These are phyloP conservation scores for Malus sieversii DNA, from an alignment of 306 rosid genomes.

Conservation along the genomic window DNA sequence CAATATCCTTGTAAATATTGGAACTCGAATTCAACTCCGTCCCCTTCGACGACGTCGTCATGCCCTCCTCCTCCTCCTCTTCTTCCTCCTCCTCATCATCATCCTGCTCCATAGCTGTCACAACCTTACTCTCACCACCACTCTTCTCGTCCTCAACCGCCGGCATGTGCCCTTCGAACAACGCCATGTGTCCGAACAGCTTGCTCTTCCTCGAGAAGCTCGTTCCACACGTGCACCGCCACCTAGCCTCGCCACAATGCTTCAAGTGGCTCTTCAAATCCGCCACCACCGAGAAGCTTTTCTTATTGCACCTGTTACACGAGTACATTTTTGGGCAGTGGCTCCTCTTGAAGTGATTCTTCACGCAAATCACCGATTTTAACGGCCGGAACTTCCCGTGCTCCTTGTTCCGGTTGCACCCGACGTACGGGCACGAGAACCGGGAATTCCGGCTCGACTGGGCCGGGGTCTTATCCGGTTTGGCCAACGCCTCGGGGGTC, in stretches of 20 bases:
- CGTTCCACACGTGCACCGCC: slow-evolving; percentile 88
- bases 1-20: slow-evolving; percentile 17
- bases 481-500: slow-evolving; percentile 63
- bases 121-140: slow-evolving; percentile 9
- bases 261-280: slow-evolving; percentile 73
- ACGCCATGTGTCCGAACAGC: slow-evolving; percentile 66
- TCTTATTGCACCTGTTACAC: slow-evolving; percentile 64
- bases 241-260: slow-evolving; percentile 57
- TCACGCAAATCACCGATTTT: slow-evolving; percentile 66
- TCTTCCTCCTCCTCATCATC: slow-evolving; percentile 8
- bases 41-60: not conserved
- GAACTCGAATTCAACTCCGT: not conserved
- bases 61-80: not conserved
- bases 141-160: slow-evolving; percentile 43
- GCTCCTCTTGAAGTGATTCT: slow-evolving; percentile 86
- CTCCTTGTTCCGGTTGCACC: slow-evolving; percentile 51
- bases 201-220: slow-evolving; percentile 75
- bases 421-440: slow-evolving; percentile 74
- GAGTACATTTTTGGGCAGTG: slow-evolving; percentile 86
- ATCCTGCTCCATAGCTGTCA: slow-evolving; percentile 16
- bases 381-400: slow-evolving; percentile 59
- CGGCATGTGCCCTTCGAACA: slow-evolving; percentile 88
- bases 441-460: slow-evolving; percentile 6
- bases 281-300: slow-evolving; percentile 66
- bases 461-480: slow-evolving; percentile 18